Base-by-base conservation (phyloP, 2,329 filamentous ascomycete species). In the Monosporascus sp. region DNA sequence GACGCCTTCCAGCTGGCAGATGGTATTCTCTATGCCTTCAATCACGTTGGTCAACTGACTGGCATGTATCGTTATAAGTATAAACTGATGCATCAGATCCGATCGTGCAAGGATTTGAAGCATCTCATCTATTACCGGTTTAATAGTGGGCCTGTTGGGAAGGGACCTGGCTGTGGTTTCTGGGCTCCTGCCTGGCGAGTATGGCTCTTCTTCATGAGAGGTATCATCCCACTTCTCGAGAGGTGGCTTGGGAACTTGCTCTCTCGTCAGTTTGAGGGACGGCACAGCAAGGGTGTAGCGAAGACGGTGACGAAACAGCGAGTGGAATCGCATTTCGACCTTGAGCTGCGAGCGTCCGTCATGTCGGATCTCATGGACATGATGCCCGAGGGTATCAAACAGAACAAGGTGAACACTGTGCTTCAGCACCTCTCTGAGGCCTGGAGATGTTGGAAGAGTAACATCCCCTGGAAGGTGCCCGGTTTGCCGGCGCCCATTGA, bases 21-120 rank as follows among this genome's bases (percentile, higher is more conserved):
- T 70, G 94, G 94, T 70, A 99, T 99, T 53, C 78, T 97, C n/a
- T 99, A 99, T 64, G 95, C 94, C 18, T 99, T 99, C 77, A 99
- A 99, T 73, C 94, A 99, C 63, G 94, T 99, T 53, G 94, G 94
- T 57, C 95, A 99, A 72, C 78, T 99, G 56, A 99, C 94, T 17
- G 94, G 94, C 69, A 99, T 99, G 94, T 99, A 99, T 74, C 88
- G 94, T 56, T 99, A 99, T 82, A 99, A 99, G 79, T 99, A 99
- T 78, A 99, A 99, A 79, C 80, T 99, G 52, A 99, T 99, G 94
- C 94, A 99, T 70, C 94, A 99, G 72, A 99, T 99, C 64, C 90
- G 94, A 63, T 96, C 94, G 1, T 99, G 94, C 79, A 99, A 99
- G 73, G 94, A 99, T 73, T 72, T 99, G 68, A 99, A 99, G 82